phyloP scores from a whole-genome alignment of 2,329 filamentous ascomycete species.

The Fusarium bactridioides region DNA sequence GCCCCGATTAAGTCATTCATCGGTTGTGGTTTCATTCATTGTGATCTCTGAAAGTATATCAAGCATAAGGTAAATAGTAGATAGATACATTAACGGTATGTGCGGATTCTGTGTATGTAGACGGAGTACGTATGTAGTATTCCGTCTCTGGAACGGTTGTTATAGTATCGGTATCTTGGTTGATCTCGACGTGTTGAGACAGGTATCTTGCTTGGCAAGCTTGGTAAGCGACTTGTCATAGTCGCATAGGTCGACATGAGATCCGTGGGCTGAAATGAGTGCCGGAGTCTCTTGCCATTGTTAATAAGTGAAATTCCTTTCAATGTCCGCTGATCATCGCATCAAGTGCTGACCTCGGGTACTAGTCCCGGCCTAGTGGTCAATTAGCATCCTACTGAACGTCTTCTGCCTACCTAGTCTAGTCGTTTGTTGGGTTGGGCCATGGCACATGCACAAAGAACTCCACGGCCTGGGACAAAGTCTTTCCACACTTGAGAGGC shows the following conservation, averaged over 20 bases:
- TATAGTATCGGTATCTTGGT: not conserved
- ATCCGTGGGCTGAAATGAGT: slow-evolving; percentile 23
- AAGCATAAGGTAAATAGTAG: not conserved
- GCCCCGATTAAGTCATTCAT: slow-evolving; percentile 17
- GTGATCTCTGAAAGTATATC: not conserved
- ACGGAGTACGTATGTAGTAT: not conserved
- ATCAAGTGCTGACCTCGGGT: slow-evolving; percentile 26
- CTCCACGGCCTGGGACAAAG: slow-evolving; percentile 7
- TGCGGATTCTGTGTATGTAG: not conserved
- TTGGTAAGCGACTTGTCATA: slow-evolving; percentile 1
- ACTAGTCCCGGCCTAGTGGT: slow-evolving; percentile 22
- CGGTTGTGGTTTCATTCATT: not conserved
- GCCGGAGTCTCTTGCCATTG: slow-evolving; percentile 8
- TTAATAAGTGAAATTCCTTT: slow-evolving; percentile 6
- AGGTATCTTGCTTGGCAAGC: slow-evolving; percentile 3
- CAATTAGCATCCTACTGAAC: slow-evolving; percentile 11
- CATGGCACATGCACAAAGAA: not conserved
- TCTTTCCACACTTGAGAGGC: slow-evolving; percentile 6
- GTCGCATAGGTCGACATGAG: slow-evolving; percentile 10
- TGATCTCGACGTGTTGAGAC: not conserved
- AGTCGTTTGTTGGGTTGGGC: slow-evolving; percentile 1
- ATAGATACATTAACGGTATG: not conserved
- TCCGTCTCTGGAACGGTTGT: not conserved
- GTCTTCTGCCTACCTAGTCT: not conserved
- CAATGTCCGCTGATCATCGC: slow-evolving; percentile 25